Percentiles rank a stretch among this genome's conserved stretches.
Conservation (phyloP, 129 eudicot genomes). For the Lonicera japonica region DNA sequence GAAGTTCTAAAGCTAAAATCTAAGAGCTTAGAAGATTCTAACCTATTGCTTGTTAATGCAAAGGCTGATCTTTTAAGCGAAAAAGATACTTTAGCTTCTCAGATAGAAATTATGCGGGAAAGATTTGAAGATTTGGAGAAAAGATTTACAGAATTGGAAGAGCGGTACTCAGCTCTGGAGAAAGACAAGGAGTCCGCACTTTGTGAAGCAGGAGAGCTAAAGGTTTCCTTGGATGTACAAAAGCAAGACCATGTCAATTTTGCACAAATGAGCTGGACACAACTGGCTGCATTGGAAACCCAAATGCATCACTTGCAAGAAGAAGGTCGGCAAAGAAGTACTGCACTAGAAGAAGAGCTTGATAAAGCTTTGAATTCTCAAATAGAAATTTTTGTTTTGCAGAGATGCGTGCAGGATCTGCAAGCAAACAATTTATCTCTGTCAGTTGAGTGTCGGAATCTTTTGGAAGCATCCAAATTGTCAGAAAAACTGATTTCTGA, state of each 20-base stretch:
- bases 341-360: conserved; percentile 45
- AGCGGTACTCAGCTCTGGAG: conserved; percentile 43
- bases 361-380: conserved; percentile 53
- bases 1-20: conserved; percentile 62
- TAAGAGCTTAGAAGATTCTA: conserved; percentile 62
- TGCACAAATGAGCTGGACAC: conserved; percentile 26
- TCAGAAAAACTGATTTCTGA: conserved; percentile 46
- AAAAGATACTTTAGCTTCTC: conserved; percentile 43
- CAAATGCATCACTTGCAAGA: conserved; percentile 43
- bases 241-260: conserved; percentile 48
- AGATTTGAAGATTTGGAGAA: conserved; percentile 49
- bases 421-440: conserved; percentile 42
- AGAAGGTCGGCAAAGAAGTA: conserved; percentile 35
- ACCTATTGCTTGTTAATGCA: conserved; percentile 55
- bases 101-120: conserved; percentile 45
- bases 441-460: conserved; percentile 37
- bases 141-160: conserved; percentile 48
- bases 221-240: conserved; percentile 49
- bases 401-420: conserved; percentile 49
- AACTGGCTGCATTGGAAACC: conserved; percentile 34
- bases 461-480: conserved; percentile 42
- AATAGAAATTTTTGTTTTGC: conserved; percentile 55
- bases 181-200: conserved; percentile 58
- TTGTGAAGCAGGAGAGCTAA: conserved; percentile 45
- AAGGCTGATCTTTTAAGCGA: conserved; percentile 56